A percentile compares a stretch with the other conserved stretches of the same genome.
Evolutionary conservation across 1,284 basidiomycete species (phyloP).

Genomic region (Cutaneotrichosporon sp.): DNA sequence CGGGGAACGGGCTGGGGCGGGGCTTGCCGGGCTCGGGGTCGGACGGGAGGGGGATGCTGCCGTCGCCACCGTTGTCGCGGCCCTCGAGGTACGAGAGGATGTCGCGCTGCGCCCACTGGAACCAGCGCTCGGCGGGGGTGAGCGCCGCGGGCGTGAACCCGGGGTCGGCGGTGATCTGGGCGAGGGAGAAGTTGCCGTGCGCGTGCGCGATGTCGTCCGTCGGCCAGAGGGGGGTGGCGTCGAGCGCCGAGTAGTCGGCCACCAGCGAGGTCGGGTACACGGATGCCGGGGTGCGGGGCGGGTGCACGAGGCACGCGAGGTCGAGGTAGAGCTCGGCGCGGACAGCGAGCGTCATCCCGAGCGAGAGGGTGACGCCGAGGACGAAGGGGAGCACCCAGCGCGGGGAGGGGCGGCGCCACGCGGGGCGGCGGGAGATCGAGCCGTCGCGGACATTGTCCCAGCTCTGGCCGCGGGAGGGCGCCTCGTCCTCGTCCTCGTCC

Average conservation of each 20-base stretch:
- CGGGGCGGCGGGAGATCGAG: conserved; percentile 32
- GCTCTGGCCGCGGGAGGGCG: neutral
- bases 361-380: conserved; percentile 33
- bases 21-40: conserved; percentile 3
- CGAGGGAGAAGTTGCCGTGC: neutral
- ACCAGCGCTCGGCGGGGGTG: conserved; percentile 49
- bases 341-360: conserved; percentile 49
- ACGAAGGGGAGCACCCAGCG: conserved; percentile 49
- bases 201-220: neutral
- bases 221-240: neutral
- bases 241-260: neutral
- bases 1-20: conserved; percentile 30
- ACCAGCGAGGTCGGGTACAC: neutral
- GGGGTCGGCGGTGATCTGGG: neutral
- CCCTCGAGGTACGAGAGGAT: conserved; percentile 29
- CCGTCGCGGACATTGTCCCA: conserved; percentile 37
- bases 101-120: conserved; percentile 41
- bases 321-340: conserved; percentile 49
- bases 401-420: conserved; percentile 45
- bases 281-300: conserved; percentile 28
- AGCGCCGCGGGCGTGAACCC: no score
- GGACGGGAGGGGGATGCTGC: conserved; percentile 3
- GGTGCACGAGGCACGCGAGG: conserved; percentile 51
- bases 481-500: neutral
- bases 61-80: neutral